Base-by-base conservation (phyloP, 139 green algal genomes). In the Coelastrella sp. region DNA sequence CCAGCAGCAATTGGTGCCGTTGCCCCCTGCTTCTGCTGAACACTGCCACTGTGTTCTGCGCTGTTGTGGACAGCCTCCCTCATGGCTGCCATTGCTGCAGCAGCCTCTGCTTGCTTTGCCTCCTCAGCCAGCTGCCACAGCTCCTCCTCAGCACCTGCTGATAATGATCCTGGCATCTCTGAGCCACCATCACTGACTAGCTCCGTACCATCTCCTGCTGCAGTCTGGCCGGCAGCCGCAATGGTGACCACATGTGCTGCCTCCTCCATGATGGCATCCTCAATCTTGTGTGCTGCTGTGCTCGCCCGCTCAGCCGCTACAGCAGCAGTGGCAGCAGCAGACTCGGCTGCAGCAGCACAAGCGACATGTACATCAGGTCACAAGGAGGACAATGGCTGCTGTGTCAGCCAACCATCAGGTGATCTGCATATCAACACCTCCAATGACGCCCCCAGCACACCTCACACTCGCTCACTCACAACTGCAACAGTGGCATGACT, bases 291-390 rank as follows among this genome's bases (percentile, higher is more conserved):
- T 0, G 25, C 74, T 14, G 85, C 85, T 9, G 56, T 27, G 8
- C 68, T 73, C 7, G 84, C 73, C 8, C 73, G 59, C 59, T 84
- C 85, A 60, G 85, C 85, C 82, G 85, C 85, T 59, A 82, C n/a
- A 25, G 72, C 70, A 82, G 85, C 85, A n/a, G 63, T 75, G 22
- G 85, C 85, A 79, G 70, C 82, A 66, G 82, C 82, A n/a, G 84
- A 81, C 68, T 76, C 68, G 19, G 68, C 68, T 76, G 68, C 68
- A 76, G 24, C 19, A 76, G 19, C 63, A 70, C 11, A 15, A 70
- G 63, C 63, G 5, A 15, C 63, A 70, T 20, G 12, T 20, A 15
- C 63, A 70, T 12, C 14, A 70, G 63, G 35, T 1, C 3, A 49
- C 35, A 49, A 49, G 35, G 35, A 49, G 35, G 35, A 49, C 35